Percentiles rank a stretch among this genome's conserved stretches.
These are phyloP conservation scores for Fusarium drepaniforme DNA, from an alignment of 2,329 filamentous ascomycete genomes.

Conservation along the genomic window DNA sequence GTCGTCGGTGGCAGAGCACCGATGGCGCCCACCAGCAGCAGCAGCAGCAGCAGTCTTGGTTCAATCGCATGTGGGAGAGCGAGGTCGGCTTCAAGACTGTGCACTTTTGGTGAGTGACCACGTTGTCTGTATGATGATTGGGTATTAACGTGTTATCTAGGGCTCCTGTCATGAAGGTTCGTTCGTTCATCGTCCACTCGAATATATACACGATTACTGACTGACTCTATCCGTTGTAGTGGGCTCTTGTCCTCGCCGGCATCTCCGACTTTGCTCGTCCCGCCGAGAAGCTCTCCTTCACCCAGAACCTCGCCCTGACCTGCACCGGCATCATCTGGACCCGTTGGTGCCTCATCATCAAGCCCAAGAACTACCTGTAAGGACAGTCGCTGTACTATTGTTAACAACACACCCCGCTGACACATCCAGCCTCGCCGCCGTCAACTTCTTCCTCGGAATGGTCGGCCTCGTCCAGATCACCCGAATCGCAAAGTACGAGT, in stretches of 20 bases:
- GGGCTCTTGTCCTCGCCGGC: slow-evolving; percentile 92
- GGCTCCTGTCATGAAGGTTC: slow-evolving; percentile 90
- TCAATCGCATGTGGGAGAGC: slow-evolving; percentile 87
- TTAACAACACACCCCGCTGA: no score
- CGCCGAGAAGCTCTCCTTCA: slow-evolving; percentile 91
- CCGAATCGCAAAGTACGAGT: slow-evolving; percentile 78
- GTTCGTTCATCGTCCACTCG: slow-evolving; percentile 47
- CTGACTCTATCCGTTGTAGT: slow-evolving; percentile 62
- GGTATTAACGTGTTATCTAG: slow-evolving; percentile 57
- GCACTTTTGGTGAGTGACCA: slow-evolving; percentile 85
- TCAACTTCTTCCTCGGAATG: slow-evolving; percentile 97
- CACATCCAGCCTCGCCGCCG: slow-evolving; percentile 80
- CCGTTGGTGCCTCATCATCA: slow-evolving; percentile 98
- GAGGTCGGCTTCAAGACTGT: slow-evolving; percentile 90
- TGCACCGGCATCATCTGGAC: slow-evolving; percentile 98
- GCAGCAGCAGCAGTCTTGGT: slow-evolving; percentile 62
- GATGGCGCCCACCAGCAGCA: slow-evolving; percentile 61
- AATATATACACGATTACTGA: slow-evolving; percentile 21
- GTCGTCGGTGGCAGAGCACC: slow-evolving; percentile 77
- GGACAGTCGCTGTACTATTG: no score
- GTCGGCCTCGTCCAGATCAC: slow-evolving; percentile 86
- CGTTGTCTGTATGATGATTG: neutral
- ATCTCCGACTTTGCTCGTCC: slow-evolving; percentile 92
- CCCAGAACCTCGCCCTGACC: slow-evolving; percentile 91
- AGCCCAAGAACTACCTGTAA: slow-evolving; percentile 84